These are phyloP conservation scores for Mangifera indica DNA, from an alignment of 345 rosid genomes.

Conservation along the genomic window DNA sequence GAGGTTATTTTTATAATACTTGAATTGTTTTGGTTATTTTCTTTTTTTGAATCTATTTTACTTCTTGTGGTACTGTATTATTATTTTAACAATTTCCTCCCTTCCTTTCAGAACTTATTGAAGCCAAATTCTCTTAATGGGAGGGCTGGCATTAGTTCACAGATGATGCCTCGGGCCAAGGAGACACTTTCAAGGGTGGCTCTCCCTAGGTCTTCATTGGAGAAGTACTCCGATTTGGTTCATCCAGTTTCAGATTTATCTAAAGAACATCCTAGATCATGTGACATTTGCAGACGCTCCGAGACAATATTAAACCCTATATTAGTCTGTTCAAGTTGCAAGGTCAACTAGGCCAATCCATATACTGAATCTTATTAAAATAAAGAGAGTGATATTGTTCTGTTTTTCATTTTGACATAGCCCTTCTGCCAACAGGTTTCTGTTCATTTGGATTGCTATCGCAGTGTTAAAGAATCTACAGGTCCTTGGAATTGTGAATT, in stretches of 20 bases:
- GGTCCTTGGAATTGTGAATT: constrained; percentile 98
- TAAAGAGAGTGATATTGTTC: neutral
- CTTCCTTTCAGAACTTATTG: constrained; percentile 41
- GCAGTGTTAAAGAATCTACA: constrained; percentile 70
- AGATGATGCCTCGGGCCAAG: constrained; percentile 54
- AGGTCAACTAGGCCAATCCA: constrained; percentile 47
- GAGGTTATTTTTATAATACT: constrained; percentile 52
- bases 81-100: constrained; percentile 3
- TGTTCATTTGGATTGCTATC: constrained; percentile 92
- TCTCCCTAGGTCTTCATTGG: constrained; percentile 51
- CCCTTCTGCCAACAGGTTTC: constrained; percentile 65
- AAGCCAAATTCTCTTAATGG: constrained; percentile 56
- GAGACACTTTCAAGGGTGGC: constrained; percentile 62
- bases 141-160: constrained; percentile 53
- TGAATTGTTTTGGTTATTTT: neutral
- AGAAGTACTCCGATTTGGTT: constrained; percentile 56
- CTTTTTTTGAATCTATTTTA: neutral
- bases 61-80: neutral
- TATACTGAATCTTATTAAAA: neutral
- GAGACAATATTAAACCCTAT: constrained; percentile 83
- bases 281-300: constrained; percentile 89
- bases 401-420: constrained; percentile 24
- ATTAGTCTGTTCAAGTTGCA: constrained; percentile 90
- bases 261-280: constrained; percentile 67
- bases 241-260: constrained; percentile 51